Base-by-base conservation (phyloP, 106 monocot genomes). In the Allium sativum region DNA sequence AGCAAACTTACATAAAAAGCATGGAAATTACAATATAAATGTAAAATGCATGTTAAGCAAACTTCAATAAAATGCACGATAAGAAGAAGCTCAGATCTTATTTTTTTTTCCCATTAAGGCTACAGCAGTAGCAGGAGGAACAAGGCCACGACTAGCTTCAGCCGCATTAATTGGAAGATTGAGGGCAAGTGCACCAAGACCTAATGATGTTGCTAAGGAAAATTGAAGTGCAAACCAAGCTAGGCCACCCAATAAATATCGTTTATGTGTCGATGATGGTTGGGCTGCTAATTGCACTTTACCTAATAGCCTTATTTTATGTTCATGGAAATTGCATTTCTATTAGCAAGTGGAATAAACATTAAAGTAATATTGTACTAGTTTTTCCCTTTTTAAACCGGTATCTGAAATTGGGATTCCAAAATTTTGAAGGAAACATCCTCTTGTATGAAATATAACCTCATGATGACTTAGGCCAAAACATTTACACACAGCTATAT, bases 141-240 rank as follows among this genome's bases (percentile, higher is more conserved):
- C 95, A 61, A 96, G 84, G 21, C 95, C 95, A 67, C 57, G 83
- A 31, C 48, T 56, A 42, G 95, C 95, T 72, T 96, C 95, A 45
- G 40, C 66, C 66, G 77, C 77, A 10, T 86, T 87, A 47, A 96
- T 21, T 31, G 95, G 95, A 48, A 96, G 95, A 65, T 96, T 87
- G 52, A 96, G 87, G 48, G 95, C 95, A 54, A 96, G 87, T 17
- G 95, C 95, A 62, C 95, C 95, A 8, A 96, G 69, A 48, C 95
- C 95, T 61, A 96, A 53, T 52, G 95, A 90, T 17, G 90, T 96
- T 48, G 95, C 95, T 48, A 96, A 54, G 43, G 95, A 90, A 59
- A 96, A 96, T 48, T 90, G 95, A 18, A 96, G 90, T 9, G 95
- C 84, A 78, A 96, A 96, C 95, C 95, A 96, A 2, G 90, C 95